Base-by-base conservation (phyloP, 1,284 basidiomycete genomes). In the Leccinum huronense region DNA sequence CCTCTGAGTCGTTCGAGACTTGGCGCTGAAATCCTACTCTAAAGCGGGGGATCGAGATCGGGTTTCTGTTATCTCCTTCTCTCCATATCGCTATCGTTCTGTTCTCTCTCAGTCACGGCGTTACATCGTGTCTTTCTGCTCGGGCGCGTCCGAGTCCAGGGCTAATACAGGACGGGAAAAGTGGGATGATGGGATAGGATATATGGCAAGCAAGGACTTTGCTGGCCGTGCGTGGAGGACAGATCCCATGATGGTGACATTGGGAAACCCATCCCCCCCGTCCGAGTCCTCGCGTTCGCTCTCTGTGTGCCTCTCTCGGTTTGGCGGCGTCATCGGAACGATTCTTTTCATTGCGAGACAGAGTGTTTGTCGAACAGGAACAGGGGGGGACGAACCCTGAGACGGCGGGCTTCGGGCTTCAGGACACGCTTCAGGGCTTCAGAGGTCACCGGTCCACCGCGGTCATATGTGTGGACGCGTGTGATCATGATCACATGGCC, bases 71-170 rank as follows among this genome's bases (percentile, higher is more conserved):
- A 48, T 48, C 45, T 48, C 51, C 8, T 16, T 53, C 51, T 53
- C 51, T 53, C 14, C 31, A 5, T 30, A 13, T n/a, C 40, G 10
- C 14, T 34, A 10, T 33, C 63, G 27, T 14, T 36, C 33, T 11
- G 33, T 38, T 62, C 59, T 38, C 36, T 40, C 38, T 40, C 38
- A 40, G 38, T 61, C 33, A 38, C 6, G 45, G 45, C 45, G 45
- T 48, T 48, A 48, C 3, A 48, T 48, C 45, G 45, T 48, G 45
- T 48, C 45, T 13, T 23, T 48, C 9, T 16, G 10, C 45, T 48
- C 45, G 45, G 45, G 45, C 45, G 10, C 45, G 19, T 48, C 45
- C 45, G 45, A 48, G 45, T 23, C 45, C 45, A 48, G 45, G 45
- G 45, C 45, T 23, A 23, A 48, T 13, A 10, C 45, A 48, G 19